Evolutionary conservation across 1,284 basidiomycete genomes (phyloP), one percentile per base, ranked within the genome.

Genomic region (Naganishia sp.): DNA sequence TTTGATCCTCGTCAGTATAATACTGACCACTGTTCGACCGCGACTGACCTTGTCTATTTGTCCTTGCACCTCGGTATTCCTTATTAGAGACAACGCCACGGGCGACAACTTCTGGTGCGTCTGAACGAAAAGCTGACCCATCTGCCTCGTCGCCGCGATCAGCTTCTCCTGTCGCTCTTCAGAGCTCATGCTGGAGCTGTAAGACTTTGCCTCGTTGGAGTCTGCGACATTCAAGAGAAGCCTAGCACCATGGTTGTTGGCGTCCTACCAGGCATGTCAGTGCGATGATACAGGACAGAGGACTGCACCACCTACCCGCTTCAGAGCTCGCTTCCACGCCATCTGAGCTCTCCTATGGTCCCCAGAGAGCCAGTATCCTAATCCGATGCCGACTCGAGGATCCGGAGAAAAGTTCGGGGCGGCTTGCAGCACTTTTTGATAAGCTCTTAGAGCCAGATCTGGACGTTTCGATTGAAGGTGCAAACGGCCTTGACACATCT

Each of bases 301-400:
- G 3, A 55, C 54, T 21, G n/a, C 36, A 39, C 13, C 13, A 83
- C 89, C 69, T 68, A 91, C 91, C 71, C 92, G 85, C 78, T 90
- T 88, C 64, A 90, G 76, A 70, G 89, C 89, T 50, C 93, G 84
- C 72, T 92, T 84, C 94, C 94, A 97, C 0, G 93, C 94, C 36
- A 84, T 84, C 69, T 86, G 86, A 0, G 94, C 94, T 70, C 87
- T 88, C 3, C 82, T 82, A 67, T 87, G 87, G 72, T 94, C 86
- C 64, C 89, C 89, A 78, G 95, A 82, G 11, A 89, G 85, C 90
- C 90, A 96, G 21, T 92, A 83, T 78, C 94, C 95, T 9, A 96
- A 81, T 10, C 94, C 94, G 45, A 97, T 91, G 18, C 94, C 94
- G 70, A 96, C 90, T 16, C 94, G 85, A 36, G 94, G 94, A 77